Conservation (phyloP, 441 rosid species). For the Syzygium syzygioides region DNA sequence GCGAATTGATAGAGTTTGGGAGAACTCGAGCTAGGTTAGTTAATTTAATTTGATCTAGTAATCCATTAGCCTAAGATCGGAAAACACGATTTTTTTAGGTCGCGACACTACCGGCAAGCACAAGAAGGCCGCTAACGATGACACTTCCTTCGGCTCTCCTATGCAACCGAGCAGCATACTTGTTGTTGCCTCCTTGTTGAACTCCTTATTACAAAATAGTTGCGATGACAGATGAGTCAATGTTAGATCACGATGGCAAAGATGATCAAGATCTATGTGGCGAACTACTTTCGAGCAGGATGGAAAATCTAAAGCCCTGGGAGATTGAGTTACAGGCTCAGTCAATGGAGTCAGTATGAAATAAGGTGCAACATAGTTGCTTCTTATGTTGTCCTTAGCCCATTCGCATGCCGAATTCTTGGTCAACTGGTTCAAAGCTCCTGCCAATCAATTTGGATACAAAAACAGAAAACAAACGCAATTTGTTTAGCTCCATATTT, state of each 20-base stretch:
- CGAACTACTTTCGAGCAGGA: not conserved
- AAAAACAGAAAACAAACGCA: not conserved
- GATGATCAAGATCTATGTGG: not conserved
- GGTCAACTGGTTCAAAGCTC: conserved; percentile 22
- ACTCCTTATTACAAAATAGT: not conserved
- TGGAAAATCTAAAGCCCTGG: not conserved
- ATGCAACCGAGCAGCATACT: not conserved
- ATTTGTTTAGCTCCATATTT: not conserved
- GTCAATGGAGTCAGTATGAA: fast-evolving
- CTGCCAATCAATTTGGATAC: not conserved
- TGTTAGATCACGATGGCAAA: not conserved
- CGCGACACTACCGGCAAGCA: not conserved
- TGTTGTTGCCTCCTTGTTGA: not conserved
- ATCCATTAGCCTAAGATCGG: too few relatives aligned
- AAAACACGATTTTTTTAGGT: too few relatives aligned
- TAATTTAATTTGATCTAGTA: too few relatives aligned
- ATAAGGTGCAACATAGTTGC: not conserved
- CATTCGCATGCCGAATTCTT: conserved; percentile 30
- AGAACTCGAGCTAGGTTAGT: too few relatives aligned
- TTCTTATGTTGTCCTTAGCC: conserved; percentile 23
- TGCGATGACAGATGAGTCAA: not conserved
- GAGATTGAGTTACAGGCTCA: not conserved
- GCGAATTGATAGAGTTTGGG: too few relatives aligned
- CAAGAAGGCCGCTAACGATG: not conserved
- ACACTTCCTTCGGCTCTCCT: not conserved